Percentiles rank a stretch among this genome's conserved stretches.
These are phyloP conservation scores for Epithele typhae DNA, from an alignment of 768 basidiomycete species.

Conservation along the genomic window DNA sequence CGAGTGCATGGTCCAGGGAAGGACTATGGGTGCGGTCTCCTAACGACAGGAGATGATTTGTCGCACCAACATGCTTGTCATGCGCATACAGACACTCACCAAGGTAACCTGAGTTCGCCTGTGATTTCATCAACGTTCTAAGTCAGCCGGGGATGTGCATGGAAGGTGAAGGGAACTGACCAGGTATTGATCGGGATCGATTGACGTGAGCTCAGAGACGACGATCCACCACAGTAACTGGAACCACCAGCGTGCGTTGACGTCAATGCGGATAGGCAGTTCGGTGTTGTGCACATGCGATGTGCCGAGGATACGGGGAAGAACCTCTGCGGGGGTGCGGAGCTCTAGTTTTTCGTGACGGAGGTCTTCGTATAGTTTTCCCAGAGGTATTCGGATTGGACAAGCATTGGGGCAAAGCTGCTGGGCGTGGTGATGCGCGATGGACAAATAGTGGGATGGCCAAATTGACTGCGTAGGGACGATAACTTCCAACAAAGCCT, in stretches of 20 bases:
- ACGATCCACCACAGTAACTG: neutral
- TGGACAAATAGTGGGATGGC: conserved; percentile 8
- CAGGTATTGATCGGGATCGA: too few species aligned
- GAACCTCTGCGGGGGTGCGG: conserved; percentile 2
- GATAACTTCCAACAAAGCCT: conserved; percentile 9
- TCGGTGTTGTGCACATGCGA: too few species aligned
- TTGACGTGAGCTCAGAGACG: neutral
- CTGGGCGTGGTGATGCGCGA: conserved; percentile 3
- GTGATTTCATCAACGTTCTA: too few species aligned
- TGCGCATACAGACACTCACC: too few species aligned
- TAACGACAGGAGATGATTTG: too few species aligned
- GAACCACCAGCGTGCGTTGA: conserved; percentile 11
- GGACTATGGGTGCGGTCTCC: too few species aligned
- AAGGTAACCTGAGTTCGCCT: too few species aligned
- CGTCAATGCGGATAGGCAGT: neutral
- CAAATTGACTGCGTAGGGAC: conserved; percentile 17
- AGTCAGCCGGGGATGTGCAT: too few species aligned
- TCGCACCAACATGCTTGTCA: too few species aligned
- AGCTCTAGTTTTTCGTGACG: conserved; percentile 11
- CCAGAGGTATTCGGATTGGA: conserved; percentile 3
- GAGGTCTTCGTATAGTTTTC: conserved; percentile 4
- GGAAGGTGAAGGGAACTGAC: too few species aligned
- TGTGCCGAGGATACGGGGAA: conserved; percentile 5
- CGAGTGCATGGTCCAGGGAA: too few species aligned
- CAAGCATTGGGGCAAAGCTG: too few species aligned